Percentiles rank a stretch among this genome's conserved stretches.
Evolutionary conservation across 1,139 yeast species (phyloP).

Genomic region (Candida tropicalis): DNA sequence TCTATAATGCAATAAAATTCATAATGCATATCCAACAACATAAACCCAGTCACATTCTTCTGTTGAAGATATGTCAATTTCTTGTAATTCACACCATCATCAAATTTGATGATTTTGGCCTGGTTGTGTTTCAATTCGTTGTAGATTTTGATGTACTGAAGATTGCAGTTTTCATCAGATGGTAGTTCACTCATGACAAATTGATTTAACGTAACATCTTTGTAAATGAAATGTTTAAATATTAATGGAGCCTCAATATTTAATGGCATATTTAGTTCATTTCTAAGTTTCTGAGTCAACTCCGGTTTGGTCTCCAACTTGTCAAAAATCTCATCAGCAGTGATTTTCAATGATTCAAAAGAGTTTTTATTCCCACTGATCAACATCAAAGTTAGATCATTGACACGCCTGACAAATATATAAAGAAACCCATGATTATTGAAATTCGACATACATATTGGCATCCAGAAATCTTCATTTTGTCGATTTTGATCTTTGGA

Average conservation of each 20-base stretch:
- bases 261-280: constrained; percentile 26
- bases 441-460: constrained; percentile 89
- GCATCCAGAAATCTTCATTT: constrained; percentile 86
- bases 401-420: constrained; percentile 69
- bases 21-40: constrained; percentile 37
- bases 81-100: constrained; percentile 21
- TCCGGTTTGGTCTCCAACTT: constrained; percentile 38
- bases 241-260: constrained; percentile 12
- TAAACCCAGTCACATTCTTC: constrained; percentile 38
- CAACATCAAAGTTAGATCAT: constrained; percentile 60
- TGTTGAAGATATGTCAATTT: constrained; percentile 39
- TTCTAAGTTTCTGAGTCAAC: constrained; percentile 39
- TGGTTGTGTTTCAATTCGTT: constrained; percentile 31
- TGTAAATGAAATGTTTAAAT: constrained; percentile 79
- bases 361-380: constrained; percentile 83
- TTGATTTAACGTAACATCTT: constrained; percentile 56
- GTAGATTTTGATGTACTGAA: constrained; percentile 37
- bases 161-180: constrained; percentile 19
- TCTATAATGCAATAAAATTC: constrained; percentile 43
- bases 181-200: constrained; percentile 33
- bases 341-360: constrained; percentile 71
- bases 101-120: constrained; percentile 20
- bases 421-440: constrained; percentile 86
- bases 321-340: constrained; percentile 55
- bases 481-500: constrained; percentile 17